Conservation (phyloP, 306 rosid genomes). For the Luffa aegyptiaca region DNA sequence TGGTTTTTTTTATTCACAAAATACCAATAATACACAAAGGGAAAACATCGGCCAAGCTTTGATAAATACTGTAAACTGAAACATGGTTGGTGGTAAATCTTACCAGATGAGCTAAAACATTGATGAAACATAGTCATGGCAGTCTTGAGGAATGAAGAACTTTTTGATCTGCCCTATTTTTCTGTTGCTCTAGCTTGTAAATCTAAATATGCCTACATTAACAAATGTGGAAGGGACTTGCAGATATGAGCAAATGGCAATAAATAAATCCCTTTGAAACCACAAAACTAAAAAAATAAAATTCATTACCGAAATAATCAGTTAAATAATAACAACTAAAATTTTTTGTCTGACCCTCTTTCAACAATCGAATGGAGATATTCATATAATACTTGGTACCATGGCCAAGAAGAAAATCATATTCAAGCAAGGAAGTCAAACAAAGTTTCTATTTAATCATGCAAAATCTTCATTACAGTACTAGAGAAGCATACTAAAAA, state of each 20-base stretch:
- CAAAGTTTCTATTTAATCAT: not conserved
- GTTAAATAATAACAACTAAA: not conserved
- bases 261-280: not conserved
- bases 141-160: no score
- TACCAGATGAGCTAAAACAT: conserved; percentile 69
- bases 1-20: not conserved
- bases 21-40: not conserved
- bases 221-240: no score
- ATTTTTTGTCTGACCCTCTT: not conserved
- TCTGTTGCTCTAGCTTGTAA: no score
- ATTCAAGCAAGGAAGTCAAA: not conserved
- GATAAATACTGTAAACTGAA: not conserved
- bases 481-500: not conserved
- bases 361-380: not conserved
- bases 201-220: no score
- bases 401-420: not conserved
- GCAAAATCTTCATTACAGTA: conserved; percentile 1
- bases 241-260: no score
- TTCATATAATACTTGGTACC: not conserved
- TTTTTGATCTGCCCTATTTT: no score
- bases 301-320: not conserved
- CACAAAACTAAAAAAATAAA: not conserved
- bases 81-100: conserved; percentile 12
- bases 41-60: not conserved
- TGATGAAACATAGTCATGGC: conserved; percentile 9